A percentile compares a stretch with the other conserved stretches of the same genome.
phyloP scores from a whole-genome alignment of 1,284 basidiomycete genomes.

The Trichosporon asahii region DNA sequence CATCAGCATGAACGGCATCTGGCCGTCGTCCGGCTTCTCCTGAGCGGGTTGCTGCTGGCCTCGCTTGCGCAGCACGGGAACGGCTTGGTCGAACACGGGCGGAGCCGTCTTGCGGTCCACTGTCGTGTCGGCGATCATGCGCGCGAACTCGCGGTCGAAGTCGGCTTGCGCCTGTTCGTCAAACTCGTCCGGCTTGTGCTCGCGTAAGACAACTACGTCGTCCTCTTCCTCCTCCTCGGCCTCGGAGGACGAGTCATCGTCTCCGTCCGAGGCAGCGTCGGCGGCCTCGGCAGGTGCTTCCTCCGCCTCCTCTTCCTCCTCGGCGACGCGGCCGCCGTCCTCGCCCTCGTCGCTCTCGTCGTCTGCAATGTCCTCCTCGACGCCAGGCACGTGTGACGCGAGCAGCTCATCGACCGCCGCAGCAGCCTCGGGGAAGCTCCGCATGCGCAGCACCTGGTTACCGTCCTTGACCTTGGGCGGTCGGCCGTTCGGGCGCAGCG shows the following conservation, averaged over 20 bases:
- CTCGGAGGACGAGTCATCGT: neutral
- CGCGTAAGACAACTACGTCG: slow-evolving; percentile 60
- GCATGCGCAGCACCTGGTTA: slow-evolving; percentile 55
- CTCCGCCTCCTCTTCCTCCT: slow-evolving; percentile 55
- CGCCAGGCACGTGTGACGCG: slow-evolving; percentile 55
- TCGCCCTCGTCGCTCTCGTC: slow-evolving; percentile 57
- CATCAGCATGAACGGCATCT: slow-evolving; percentile 89
- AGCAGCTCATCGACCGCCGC: slow-evolving; percentile 84
- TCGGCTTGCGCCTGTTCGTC: slow-evolving; percentile 83
- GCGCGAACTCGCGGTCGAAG: slow-evolving; percentile 92
- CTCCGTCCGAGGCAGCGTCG: neutral
- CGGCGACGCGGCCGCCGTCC: slow-evolving; percentile 54
- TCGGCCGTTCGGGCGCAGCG: slow-evolving; percentile 69
- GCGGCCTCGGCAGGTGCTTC: neutral
- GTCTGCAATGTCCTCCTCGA: slow-evolving; percentile 83
- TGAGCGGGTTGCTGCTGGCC: neutral
- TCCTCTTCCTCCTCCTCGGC: slow-evolving; percentile 59
- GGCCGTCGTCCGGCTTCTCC: slow-evolving; percentile 29
- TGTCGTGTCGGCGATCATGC: slow-evolving; percentile 84
- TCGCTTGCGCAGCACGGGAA: slow-evolving; percentile 62
- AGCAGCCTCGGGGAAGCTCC: slow-evolving; percentile 78
- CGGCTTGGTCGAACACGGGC: slow-evolving; percentile 79
- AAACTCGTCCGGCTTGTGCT: slow-evolving; percentile 49
- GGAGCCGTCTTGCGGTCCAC: slow-evolving; percentile 75
- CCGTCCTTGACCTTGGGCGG: slow-evolving; percentile 26